Conservation (phyloP, 208 protist genomes). For the Phytomonas francai region DNA sequence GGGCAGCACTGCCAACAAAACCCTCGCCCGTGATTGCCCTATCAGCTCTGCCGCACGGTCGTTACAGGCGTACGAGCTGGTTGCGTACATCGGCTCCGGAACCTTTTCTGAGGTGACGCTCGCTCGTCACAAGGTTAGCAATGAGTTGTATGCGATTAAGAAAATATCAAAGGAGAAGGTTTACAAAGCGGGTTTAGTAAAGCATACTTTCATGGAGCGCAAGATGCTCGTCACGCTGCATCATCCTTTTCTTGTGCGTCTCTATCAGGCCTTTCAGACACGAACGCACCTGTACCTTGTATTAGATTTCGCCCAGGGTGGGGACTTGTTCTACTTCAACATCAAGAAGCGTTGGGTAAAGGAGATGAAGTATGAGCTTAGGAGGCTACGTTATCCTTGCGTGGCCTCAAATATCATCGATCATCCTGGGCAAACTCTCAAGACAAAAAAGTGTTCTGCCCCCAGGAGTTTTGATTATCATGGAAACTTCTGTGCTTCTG, state of each 20-base stretch:
- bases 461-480: neutral
- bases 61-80: constrained; percentile 76
- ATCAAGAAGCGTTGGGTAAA: constrained; percentile 55
- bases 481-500: neutral
- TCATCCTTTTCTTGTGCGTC: constrained; percentile 74
- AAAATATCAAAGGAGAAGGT: constrained; percentile 84
- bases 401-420: constrained; percentile 9
- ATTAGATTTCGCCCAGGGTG: constrained; percentile 79
- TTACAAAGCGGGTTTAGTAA: constrained; percentile 64
- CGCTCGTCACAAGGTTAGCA: constrained; percentile 52
- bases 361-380: constrained; percentile 39
- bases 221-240: constrained; percentile 66
- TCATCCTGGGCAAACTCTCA: neutral
- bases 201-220: constrained; percentile 82
- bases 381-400: constrained; percentile 43
- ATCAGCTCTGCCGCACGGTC: constrained; percentile 68
- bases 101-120: constrained; percentile 85
- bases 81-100: constrained; percentile 76
- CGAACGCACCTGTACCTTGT: constrained; percentile 76
- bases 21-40: constrained; percentile 5
- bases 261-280: constrained; percentile 82
- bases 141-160: constrained; percentile 76
- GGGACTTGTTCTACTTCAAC: constrained; percentile 74
- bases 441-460: neutral
- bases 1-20: constrained; percentile 2